Base-by-base conservation (phyloP, 192 early-diverging fungal genomes). In the Ambispora gerdemannii region DNA sequence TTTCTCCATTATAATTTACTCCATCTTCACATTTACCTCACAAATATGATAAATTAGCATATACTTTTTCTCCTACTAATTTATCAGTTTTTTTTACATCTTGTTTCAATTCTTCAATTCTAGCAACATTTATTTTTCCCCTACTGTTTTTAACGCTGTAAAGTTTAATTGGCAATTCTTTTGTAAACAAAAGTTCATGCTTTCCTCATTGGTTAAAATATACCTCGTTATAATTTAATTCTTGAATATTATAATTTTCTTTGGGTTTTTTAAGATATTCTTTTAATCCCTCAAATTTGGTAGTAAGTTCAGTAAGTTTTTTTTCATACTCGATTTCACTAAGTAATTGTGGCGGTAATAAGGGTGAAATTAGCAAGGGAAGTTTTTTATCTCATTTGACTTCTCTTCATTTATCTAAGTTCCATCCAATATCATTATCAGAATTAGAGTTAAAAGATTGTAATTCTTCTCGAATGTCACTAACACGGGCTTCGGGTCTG, bases 31-130 rank as follows among this genome's bases (percentile, higher is more conserved):
- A 47, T 47, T 17, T 47, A 4, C 36, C 61, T 35, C 61, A 63
- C 15, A 43, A 19, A 35, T 63, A 63, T 2, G 61, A 63, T 33
- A 63, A 33, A 35, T 36, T 63, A 36, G 61, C 61, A 63, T 63
- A 63, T n/a, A 34, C 20, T 22, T 36, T 35, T 63, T 19, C 20
- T 62, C 8, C 24, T 34, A 3, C 19, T 43, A 63, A 1, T 15
- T 36, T 63, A n/a, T n/a, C n/a, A n/a, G n/a, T n/a, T n/a, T n/a
- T n/a, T n/a, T n/a, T n/a, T n/a, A n/a, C n/a, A n/a, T n/a, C n/a
- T n/a, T n/a, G n/a, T n/a, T n/a, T n/a, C n/a, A n/a, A n/a, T n/a
- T n/a, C n/a, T n/a, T n/a, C n/a, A n/a, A n/a, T n/a, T n/a, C n/a
- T n/a, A n/a, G n/a, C n/a, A n/a, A n/a, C 32, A 62, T 30, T 62